Evolutionary conservation across 1,139 yeast genomes (phyloP).

Genomic region (Candida albicans): DNA sequence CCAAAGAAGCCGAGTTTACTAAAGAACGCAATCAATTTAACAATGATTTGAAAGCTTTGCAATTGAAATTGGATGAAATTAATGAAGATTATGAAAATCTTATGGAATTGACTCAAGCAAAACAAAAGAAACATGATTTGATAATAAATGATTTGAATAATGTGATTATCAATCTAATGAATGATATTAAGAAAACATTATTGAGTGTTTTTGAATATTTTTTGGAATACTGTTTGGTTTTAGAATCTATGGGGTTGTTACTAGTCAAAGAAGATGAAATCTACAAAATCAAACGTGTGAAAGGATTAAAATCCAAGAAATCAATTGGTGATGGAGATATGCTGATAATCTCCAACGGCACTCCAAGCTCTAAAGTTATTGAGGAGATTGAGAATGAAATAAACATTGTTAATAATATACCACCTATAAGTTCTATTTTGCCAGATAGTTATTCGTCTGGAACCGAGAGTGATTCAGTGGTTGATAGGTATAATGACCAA

Average conservation of each 20-base stretch:
- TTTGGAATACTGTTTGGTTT: constrained; percentile 53
- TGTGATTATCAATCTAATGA: constrained; percentile 22
- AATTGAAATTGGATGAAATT: constrained; percentile 30
- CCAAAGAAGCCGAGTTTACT: constrained; percentile 59
- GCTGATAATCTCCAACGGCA: constrained; percentile 18
- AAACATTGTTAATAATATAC: constrained; percentile 32
- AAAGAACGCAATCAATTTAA: constrained; percentile 52
- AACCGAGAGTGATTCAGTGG: constrained; percentile 10
- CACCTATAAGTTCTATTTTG: constrained; percentile 14
- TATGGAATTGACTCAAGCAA: constrained; percentile 36
- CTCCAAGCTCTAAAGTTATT: constrained; percentile 32
- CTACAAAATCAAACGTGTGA: constrained; percentile 60
- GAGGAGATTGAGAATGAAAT: constrained; percentile 28
- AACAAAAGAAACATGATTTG: constrained; percentile 30
- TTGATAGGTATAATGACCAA: constrained; percentile 18
- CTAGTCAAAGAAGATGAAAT: constrained; percentile 42
- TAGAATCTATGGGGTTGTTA: constrained; percentile 79
- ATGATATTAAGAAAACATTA: constrained; percentile 21
- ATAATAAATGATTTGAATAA: constrained; percentile 29
- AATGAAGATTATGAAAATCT: constrained; percentile 56
- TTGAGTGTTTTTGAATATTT: constrained; percentile 29
- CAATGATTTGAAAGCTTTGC: constrained; percentile 49
- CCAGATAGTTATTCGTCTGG: constrained; percentile 16
- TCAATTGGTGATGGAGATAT: constrained; percentile 21
- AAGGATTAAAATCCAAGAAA: constrained; percentile 58